These are phyloP conservation scores for Apium graveolens DNA, from an alignment of 129 eudicot species.

Conservation along the genomic window DNA sequence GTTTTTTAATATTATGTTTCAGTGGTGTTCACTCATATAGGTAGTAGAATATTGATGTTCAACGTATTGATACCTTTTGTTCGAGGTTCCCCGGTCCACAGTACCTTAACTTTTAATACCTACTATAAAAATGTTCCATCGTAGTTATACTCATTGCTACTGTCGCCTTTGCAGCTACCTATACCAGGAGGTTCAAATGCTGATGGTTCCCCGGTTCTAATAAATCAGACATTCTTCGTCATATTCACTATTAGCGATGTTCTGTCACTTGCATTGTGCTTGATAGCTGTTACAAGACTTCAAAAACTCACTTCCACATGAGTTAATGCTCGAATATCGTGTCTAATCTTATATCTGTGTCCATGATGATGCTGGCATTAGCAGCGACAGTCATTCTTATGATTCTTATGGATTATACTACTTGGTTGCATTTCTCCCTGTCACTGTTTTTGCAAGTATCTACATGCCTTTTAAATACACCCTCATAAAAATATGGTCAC, in stretches of 20 bases:
- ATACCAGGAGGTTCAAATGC: constrained; percentile 33
- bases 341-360: constrained; percentile 28
- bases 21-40: too few relatives aligned
- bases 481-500: not conserved
- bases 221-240: constrained; percentile 19
- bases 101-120: too few relatives aligned
- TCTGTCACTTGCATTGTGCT: constrained; percentile 26
- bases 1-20: too few relatives aligned
- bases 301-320: constrained; percentile 20
- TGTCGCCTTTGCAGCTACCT: constrained; percentile 43
- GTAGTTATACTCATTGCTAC: constrained; percentile 44
- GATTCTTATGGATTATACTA: constrained; percentile 21
- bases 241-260: constrained; percentile 29
- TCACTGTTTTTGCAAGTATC: constrained; percentile 16
- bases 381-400: constrained; percentile 35
- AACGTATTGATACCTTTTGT: too few relatives aligned
- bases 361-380: constrained; percentile 47
- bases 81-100: too few relatives aligned
- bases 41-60: too few relatives aligned
- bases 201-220: constrained; percentile 29
- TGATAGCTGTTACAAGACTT: constrained; percentile 31
- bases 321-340: constrained; percentile 19
- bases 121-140: constrained; percentile 40
- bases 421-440: constrained; percentile 31
- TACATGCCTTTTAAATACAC: constrained; percentile 5